Percentiles rank a stretch among this genome's conserved stretches.
These are phyloP conservation scores for Saccharomycopsis vini DNA, from an alignment of 805 yeast species.

Conservation along the genomic window DNA sequence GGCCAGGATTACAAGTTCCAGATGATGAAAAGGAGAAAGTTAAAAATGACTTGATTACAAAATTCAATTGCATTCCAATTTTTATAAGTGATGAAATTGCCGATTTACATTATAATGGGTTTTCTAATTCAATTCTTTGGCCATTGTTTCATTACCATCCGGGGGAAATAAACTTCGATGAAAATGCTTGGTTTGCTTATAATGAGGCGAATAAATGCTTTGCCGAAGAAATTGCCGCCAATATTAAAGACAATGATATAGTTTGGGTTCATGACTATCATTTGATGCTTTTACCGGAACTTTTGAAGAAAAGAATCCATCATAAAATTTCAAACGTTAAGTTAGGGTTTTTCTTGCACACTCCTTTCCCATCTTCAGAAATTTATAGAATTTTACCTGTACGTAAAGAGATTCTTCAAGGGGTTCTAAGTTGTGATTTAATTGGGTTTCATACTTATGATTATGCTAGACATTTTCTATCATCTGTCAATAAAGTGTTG, in stretches of 20 bases:
- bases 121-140: slow-evolving; percentile 91
- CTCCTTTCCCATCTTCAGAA: slow-evolving; percentile 97
- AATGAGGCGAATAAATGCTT: slow-evolving; percentile 83
- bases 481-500: slow-evolving; percentile 78
- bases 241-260: slow-evolving; percentile 72
- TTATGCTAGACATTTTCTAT: slow-evolving; percentile 90
- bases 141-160: slow-evolving; percentile 98
- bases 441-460: slow-evolving; percentile 99
- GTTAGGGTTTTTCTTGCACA: slow-evolving; percentile 90
- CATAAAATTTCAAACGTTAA: slow-evolving; percentile 45
- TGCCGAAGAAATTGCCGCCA: slow-evolving; percentile 61
- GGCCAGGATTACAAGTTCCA: slow-evolving; percentile 93
- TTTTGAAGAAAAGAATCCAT: slow-evolving; percentile 60
- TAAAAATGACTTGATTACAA: slow-evolving; percentile 55
- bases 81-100: slow-evolving; percentile 84
- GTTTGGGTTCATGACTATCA: slow-evolving; percentile 99
- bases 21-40: slow-evolving; percentile 63
- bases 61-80: slow-evolving; percentile 86
- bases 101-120: slow-evolving; percentile 94
- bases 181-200: slow-evolving; percentile 95
- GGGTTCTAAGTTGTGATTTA: slow-evolving; percentile 88
- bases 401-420: slow-evolving; percentile 80
- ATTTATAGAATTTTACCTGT: slow-evolving; percentile 94
- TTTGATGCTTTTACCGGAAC: slow-evolving; percentile 85
- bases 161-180: slow-evolving; percentile 97